Base-by-base conservation (phyloP, 441 rosid species). In the Euphorbia schlechtendalii region DNA sequence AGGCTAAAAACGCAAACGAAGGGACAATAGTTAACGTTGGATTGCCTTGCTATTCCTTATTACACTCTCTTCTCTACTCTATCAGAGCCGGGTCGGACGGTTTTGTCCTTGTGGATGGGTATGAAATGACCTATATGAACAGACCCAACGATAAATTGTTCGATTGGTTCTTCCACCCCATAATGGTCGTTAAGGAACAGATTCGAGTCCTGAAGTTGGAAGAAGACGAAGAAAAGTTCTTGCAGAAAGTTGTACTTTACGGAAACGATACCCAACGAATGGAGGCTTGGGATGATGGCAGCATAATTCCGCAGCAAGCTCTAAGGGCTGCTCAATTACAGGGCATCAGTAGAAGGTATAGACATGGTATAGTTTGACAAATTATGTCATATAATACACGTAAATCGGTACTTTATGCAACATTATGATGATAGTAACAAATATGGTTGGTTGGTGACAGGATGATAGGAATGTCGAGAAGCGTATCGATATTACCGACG, bases 301-400 rank as follows among this genome's bases (percentile, higher is more conserved):
- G 84, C 36, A 15, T 61, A 17, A 54, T 71, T 6, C 88, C 89
- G 62, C 67, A 69, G 48, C 88, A 87, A 64, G 76, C 82, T 63
- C 81, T 89, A 55, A 72, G 95, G 75, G 82, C 85, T 68, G 96
- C 95, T 74, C 95, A 86, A 70, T 73, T 92, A 25, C 86, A 81
- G 66, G 98, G 95, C 63, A 83, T 87, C 63, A 80, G 86, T 52
- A 83, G 96, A 86, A 92, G 96, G 96, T 89, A 80, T n/a, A n/a
- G n/a, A n/a, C n/a, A n/a, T n/a, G n/a, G n/a, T n/a, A n/a, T n/a
- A n/a, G n/a, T n/a, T n/a, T n/a, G n/a, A n/a, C n/a, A n/a, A n/a
- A n/a, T n/a, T n/a, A n/a, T n/a, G n/a, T n/a, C n/a, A n/a, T n/a
- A n/a, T n/a, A n/a, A n/a, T n/a, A n/a, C n/a, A n/a, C n/a, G n/a